Base-by-base conservation (phyloP, 192 early-diverging fungal genomes). In the Linnemannia hyalina region DNA sequence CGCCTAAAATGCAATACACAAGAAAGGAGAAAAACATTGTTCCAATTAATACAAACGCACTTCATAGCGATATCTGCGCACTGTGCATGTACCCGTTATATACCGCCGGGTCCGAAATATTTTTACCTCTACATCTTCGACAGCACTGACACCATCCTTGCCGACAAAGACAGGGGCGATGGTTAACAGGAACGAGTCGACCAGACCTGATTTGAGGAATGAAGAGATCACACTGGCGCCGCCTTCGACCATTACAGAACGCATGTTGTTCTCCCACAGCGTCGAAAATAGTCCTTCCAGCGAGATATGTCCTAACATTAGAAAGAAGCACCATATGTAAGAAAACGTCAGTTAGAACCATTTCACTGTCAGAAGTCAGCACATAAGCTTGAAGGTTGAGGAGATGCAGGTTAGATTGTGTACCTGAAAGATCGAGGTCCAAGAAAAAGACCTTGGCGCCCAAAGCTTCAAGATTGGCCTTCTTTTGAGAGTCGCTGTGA, bases 171-270 rank as follows among this genome's bases (percentile, higher is more conserved):
- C 73, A 5, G 96, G 97, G 0, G 95, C 93, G 77, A 95, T 89
- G 3, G 97, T 98, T 40, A 97, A 73, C 26, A 97, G 82, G 47
- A 93, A 76, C 41, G 82, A 81, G 76, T 94, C 90, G 18, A 92
- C 82, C 6, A 85, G 55, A 4, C 79, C 78, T 40, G 73, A 82
- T 44, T 70, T 77, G 76, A 97, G 72, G 77, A 95, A 95, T 9
- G 91, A 85, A 9, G 92, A 88, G 63, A 98, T 97, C 8, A 98
- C 88, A 36, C 82, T 83, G 0, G 96, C 93, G 32, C 97, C 97
- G 46, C 97, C 97, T 91, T 98, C 97, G 16, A 98, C 94, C 97
- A 98, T 98, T 44, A 98, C 71, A 6, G 84, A 74, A 13, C 75
- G 49, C 29, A 96, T 91, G 87, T 55, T 81, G 36, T 63, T 71